Evolutionary conservation across 768 basidiomycete species (phyloP).

Genomic region (Suillus placidus): DNA sequence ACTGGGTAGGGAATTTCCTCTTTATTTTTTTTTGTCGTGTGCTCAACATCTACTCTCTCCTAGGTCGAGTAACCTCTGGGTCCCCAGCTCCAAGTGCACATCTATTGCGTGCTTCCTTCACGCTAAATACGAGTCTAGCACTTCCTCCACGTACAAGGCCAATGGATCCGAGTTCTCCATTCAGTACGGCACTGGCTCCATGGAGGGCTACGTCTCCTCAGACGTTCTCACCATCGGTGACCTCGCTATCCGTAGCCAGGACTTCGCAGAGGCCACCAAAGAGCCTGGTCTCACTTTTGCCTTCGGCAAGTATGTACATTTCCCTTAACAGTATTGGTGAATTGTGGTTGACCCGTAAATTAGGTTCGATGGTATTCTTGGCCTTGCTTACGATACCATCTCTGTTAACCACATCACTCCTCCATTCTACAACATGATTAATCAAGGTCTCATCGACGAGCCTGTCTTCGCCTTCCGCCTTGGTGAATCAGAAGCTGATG

Average conservation of each 20-base stretch:
- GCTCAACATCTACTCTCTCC: slow-evolving; percentile 10
- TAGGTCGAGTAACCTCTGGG: slow-evolving; percentile 95
- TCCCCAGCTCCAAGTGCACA: slow-evolving; percentile 78
- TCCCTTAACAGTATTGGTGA: neutral
- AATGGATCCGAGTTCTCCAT: slow-evolving; percentile 92
- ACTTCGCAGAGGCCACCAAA: slow-evolving; percentile 94
- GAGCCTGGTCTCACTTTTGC: slow-evolving; percentile 98
- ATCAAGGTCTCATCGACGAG: slow-evolving; percentile 76
- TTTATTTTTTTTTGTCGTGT: slow-evolving; percentile 2
- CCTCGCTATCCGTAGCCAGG: slow-evolving; percentile 67
- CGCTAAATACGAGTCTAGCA: slow-evolving; percentile 79
- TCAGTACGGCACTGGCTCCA: slow-evolving; percentile 93
- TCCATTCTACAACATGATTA: slow-evolving; percentile 93
- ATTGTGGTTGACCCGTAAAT: slow-evolving; percentile 5
- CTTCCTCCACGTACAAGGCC: slow-evolving; percentile 83
- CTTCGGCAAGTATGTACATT: slow-evolving; percentile 77
- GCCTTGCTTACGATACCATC: slow-evolving; percentile 94
- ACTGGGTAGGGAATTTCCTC: slow-evolving; percentile 60
- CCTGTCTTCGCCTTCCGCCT: slow-evolving; percentile 95
- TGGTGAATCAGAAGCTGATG: slow-evolving; percentile 83
- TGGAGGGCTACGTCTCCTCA: slow-evolving; percentile 93
- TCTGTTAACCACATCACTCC: slow-evolving; percentile 91
- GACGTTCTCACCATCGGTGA: slow-evolving; percentile 85
- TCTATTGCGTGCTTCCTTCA: slow-evolving; percentile 96
- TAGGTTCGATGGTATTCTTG: slow-evolving; percentile 95